Evolutionary conservation across 768 basidiomycete genomes (phyloP).

Genomic region (Lentinula aciculospora): DNA sequence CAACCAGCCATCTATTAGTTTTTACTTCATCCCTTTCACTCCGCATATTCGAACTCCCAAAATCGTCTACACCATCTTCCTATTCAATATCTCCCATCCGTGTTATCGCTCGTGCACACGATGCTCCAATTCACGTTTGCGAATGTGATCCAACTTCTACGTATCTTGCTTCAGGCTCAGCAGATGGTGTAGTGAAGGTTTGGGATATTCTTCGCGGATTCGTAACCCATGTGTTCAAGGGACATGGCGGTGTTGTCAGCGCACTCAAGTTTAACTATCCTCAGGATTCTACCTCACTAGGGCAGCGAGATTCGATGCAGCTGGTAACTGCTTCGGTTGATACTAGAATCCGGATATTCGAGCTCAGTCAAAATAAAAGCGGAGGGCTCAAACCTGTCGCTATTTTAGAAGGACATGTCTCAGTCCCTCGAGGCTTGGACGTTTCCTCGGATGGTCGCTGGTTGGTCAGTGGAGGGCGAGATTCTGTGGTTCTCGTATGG

Average conservation of each 20-base stretch:
- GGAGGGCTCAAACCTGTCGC: conserved; percentile 57
- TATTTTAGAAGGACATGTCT: conserved; percentile 92
- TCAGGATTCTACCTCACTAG: conserved; percentile 46
- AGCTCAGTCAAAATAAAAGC: conserved; percentile 60
- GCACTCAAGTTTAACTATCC: conserved; percentile 84
- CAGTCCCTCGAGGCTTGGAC: conserved; percentile 88
- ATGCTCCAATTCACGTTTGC: conserved; percentile 91
- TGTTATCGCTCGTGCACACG: conserved; percentile 79
- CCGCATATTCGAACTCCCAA: conserved; percentile 78
- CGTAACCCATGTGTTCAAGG: conserved; percentile 91
- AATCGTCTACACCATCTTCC: conserved; percentile 29
- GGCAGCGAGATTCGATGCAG: conserved; percentile 54
- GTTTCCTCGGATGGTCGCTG: conserved; percentile 82
- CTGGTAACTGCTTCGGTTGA: conserved; percentile 91
- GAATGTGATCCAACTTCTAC: conserved; percentile 79
- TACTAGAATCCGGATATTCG: conserved; percentile 88
- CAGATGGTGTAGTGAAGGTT: conserved; percentile 95
- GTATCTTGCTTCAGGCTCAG: conserved; percentile 91
- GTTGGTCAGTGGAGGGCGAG: conserved; percentile 88
- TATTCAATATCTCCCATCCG: conserved; percentile 65
- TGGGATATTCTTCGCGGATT: conserved; percentile 89
- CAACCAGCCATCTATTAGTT: conserved; percentile 65
- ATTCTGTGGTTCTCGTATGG: conserved; percentile 92
- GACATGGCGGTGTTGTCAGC: conserved; percentile 96
- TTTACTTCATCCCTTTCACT: conserved; percentile 81